Conservation (phyloP, 768 basidiomycete species). For the Gloeophyllum trabeum region DNA sequence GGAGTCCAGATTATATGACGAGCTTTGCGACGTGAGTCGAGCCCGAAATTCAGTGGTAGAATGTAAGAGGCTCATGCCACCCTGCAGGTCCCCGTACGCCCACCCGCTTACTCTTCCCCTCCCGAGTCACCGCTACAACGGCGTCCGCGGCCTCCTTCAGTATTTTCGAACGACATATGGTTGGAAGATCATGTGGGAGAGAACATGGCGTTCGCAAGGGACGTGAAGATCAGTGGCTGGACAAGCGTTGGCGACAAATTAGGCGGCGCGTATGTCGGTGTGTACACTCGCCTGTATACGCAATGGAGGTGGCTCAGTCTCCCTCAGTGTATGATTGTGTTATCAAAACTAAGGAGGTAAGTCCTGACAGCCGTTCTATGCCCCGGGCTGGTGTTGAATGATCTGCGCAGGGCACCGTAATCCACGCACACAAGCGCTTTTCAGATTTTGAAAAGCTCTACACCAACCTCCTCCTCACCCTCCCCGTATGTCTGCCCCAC, state of each 20-base stretch:
- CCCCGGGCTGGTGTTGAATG: neutral
- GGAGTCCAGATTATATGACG: slow-evolving; percentile 55
- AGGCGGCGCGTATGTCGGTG: slow-evolving; percentile 58
- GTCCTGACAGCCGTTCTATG: slow-evolving; percentile 7
- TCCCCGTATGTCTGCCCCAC: slow-evolving; percentile 33
- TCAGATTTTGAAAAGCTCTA: slow-evolving; percentile 51
- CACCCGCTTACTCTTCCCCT: no score
- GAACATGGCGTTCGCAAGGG: slow-evolving; percentile 46
- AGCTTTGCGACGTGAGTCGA: slow-evolving; percentile 39
- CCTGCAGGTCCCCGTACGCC: no score
- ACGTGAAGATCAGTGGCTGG: slow-evolving; percentile 61
- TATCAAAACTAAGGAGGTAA: slow-evolving; percentile 51
- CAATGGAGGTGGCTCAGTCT: neutral
- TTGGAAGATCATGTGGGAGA: slow-evolving; percentile 48
- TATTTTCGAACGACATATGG: slow-evolving; percentile 64
- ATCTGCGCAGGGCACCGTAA: slow-evolving; percentile 36
- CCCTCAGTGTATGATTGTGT: slow-evolving; percentile 54
- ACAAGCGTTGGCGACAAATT: slow-evolving; percentile 57
- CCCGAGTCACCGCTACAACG: no score
- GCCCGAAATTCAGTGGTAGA: no score
- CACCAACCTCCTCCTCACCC: slow-evolving; percentile 29
- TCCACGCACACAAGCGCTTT: slow-evolving; percentile 60
- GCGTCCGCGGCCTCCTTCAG: slow-evolving; percentile 32
- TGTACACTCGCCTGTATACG: slow-evolving; percentile 9
- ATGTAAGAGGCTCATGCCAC: no score